These are phyloP conservation scores for Cardamine chenopodiifolia DNA, from an alignment of 345 rosid genomes.

Conservation along the genomic window DNA sequence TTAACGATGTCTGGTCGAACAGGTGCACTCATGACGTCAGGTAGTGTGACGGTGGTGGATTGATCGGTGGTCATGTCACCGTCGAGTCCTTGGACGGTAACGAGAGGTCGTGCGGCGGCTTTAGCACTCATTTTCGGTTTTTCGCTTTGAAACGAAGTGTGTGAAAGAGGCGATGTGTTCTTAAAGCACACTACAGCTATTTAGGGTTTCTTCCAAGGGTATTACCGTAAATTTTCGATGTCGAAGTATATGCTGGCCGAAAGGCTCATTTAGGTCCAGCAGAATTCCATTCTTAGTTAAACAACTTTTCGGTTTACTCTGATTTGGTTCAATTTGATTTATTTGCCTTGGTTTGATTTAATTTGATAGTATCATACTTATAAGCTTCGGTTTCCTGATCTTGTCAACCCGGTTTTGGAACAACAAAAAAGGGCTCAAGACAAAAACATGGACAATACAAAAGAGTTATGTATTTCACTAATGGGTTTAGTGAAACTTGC, in stretches of 20 bases:
- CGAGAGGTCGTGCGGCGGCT: conserved; percentile 71
- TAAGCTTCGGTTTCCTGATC: not conserved
- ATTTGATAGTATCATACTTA: not conserved
- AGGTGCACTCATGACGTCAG: conserved; percentile 77
- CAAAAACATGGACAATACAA: not conserved
- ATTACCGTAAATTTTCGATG: not conserved
- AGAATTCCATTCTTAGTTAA: not conserved
- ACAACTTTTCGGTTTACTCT: not conserved
- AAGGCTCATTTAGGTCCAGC: not conserved
- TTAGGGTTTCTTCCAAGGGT: conserved; percentile 21
- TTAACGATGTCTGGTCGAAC: conserved; percentile 80
- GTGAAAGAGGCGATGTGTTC: not conserved
- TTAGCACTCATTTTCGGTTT: conserved; percentile 47
- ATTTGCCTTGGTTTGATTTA: not conserved
- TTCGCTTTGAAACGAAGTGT: conserved; percentile 11
- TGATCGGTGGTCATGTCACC: conserved; percentile 81
- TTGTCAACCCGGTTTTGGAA: conserved; percentile 6
- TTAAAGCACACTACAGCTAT: not conserved
- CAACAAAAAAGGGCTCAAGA: not conserved
- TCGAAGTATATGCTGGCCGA: not conserved
- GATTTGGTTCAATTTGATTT: not conserved
- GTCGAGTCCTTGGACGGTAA: conserved; percentile 66
- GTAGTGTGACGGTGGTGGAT: conserved; percentile 54
- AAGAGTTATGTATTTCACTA: not conserved
- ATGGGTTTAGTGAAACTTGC: not conserved